Percentiles rank a stretch among this genome's conserved stretches.
These are phyloP conservation scores for Saccharomyces pastorianus DNA, from an alignment of 1,139 yeast genomes.

Conservation along the genomic window DNA sequence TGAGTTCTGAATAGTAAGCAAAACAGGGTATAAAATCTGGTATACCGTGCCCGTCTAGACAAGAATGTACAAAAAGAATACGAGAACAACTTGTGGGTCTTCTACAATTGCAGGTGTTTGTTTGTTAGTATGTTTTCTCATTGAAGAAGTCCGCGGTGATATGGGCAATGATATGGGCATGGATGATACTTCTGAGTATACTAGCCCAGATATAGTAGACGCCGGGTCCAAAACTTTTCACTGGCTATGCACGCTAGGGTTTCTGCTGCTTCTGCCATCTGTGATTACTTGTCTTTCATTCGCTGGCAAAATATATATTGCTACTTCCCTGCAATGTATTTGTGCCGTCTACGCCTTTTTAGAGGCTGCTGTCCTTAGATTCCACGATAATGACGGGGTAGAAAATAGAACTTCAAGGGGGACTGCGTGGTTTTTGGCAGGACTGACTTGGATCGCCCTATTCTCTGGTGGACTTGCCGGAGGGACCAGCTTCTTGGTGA, in stretches of 20 bases:
- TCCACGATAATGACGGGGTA: conserved; percentile 55
- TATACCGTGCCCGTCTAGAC: not conserved
- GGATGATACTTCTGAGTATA: conserved; percentile 24
- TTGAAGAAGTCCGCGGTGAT: not conserved
- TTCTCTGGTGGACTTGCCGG: conserved; percentile 48
- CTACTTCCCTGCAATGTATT: conserved; percentile 42
- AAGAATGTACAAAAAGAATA: not conserved
- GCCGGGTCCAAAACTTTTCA: conserved; percentile 54
- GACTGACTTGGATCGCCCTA: conserved; percentile 40
- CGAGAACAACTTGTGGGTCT: not conserved
- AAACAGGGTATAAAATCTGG: not conserved
- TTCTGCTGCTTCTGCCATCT: conserved; percentile 48
- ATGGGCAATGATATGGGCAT: conserved; percentile 16
- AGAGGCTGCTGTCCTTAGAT: conserved; percentile 50
- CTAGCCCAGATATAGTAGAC: conserved; percentile 34
- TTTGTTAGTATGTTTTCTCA: not conserved
- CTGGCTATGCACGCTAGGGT: conserved; percentile 46
- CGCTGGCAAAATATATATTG: conserved; percentile 43
- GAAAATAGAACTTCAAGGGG: conserved; percentile 62
- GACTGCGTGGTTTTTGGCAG: conserved; percentile 51
- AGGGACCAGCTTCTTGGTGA: conserved; percentile 30
- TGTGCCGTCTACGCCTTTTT: conserved; percentile 44
- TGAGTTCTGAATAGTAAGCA: not conserved
- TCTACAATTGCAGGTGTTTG: not conserved
- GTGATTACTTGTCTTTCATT: conserved; percentile 46